Conservation (phyloP, 768 basidiomycete species). For the Auriscalpium microsporum region DNA sequence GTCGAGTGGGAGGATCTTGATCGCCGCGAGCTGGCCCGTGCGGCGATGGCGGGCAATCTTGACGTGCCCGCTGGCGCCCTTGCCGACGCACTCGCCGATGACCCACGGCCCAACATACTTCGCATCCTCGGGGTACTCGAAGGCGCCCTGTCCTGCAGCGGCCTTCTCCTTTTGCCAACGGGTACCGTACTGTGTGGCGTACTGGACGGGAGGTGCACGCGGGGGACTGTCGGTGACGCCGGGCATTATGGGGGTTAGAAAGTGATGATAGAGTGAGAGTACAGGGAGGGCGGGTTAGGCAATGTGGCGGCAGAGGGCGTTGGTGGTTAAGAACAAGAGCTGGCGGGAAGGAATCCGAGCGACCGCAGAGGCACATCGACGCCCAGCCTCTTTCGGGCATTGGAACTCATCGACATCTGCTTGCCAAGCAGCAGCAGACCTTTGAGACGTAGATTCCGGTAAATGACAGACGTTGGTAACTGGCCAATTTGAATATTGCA, state of each 20-base stretch:
- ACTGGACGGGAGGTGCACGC: conserved; percentile 63
- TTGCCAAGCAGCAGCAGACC: too few relatives aligned
- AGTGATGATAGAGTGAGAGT: background rate
- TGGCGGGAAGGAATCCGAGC: too few relatives aligned
- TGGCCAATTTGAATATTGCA: too few relatives aligned
- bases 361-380: too few relatives aligned
- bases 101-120: conserved; percentile 87
- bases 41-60: conserved; percentile 83
- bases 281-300: background rate
- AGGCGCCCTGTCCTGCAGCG: conserved; percentile 63
- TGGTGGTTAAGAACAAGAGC: too few relatives aligned
- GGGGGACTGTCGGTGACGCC: conserved; percentile 47
- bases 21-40: conserved; percentile 87
- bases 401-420: too few relatives aligned
- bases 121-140: conserved; percentile 80
- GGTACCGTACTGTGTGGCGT: conserved; percentile 61
- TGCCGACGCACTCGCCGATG: conserved; percentile 88
- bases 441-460: too few relatives aligned
- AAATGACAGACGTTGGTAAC: too few relatives aligned
- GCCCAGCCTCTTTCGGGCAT: too few relatives aligned
- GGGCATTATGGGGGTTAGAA: conserved; percentile 15
- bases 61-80: conserved; percentile 90
- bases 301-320: too few relatives aligned
- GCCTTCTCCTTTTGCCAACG: conserved; percentile 87
- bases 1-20: conserved; percentile 89